phyloP scores from a whole-genome alignment of 164 flowering plant species.

The Piper betle region DNA sequence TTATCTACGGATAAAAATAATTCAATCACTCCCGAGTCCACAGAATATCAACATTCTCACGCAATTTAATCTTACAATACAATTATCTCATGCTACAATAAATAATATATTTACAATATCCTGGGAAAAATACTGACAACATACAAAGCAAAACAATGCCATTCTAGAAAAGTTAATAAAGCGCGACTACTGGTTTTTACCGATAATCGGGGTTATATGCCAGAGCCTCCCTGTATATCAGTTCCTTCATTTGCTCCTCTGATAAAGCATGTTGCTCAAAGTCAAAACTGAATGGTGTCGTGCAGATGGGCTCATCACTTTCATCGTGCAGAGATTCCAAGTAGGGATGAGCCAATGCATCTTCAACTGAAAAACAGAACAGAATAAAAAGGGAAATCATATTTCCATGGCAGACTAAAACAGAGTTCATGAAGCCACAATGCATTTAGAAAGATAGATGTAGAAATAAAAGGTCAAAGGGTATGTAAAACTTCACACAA shows the following conservation, averaged over 20 bases:
- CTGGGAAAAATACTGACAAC: background rate
- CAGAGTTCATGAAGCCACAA: background rate
- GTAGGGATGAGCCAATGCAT: constrained; percentile 91
- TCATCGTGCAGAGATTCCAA: constrained; percentile 76
- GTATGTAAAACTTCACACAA: too few relatives aligned
- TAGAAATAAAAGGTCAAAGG: too few relatives aligned
- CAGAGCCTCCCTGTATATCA: constrained; percentile 73
- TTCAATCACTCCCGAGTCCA: background rate
- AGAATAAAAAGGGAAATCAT: background rate
- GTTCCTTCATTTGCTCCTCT: constrained; percentile 96
- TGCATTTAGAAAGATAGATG: background rate
- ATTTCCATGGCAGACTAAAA: background rate
- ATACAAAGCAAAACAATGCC: background rate
- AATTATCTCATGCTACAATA: too few relatives aligned
- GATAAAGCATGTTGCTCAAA: constrained; percentile 86
- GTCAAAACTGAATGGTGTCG: constrained; percentile 83
- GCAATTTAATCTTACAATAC: background rate
- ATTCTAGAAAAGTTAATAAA: background rate
- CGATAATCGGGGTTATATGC: constrained; percentile 84
- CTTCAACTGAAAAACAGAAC: constrained; percentile 47
- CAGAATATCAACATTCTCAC: background rate
- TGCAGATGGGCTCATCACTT: constrained; percentile 88
- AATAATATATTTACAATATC: background rate
- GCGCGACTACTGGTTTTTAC: constrained; percentile 11
- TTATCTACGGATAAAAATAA: too few relatives aligned